Evolutionary conservation across 2,329 filamentous ascomycete species (phyloP), one percentile per base, ranked within the genome.

Genomic region (Fusarium anthophilum): DNA sequence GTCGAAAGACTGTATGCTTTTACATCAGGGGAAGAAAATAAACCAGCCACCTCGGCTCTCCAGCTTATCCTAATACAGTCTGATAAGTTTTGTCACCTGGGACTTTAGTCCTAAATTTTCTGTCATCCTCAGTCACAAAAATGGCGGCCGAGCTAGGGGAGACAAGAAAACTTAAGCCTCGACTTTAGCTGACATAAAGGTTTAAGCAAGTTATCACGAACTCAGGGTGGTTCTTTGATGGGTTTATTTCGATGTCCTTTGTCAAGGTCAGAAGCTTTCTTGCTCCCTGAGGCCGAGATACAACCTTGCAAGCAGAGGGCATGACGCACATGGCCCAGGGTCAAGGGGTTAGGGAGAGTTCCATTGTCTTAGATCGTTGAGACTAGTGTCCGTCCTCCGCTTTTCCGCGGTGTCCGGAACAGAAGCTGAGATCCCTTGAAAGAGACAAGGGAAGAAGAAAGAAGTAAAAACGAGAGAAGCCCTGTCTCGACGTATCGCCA

Each of bases 281-380:
- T 50, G 17, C 47, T 18, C 22, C 28, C 22, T n/a, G 47, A n/a
- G 67, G 71, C 71, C 67, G 51, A 74, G 62, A 69, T 54, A 53
- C 55, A 72, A 53, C 69, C 70, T 54, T 47, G 41, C 32, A 35
- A 43, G 43, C 47, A 41, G 59, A 74, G 63, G 50, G 50, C 64
- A 73, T 75, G 72, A 75, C 72, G 72, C 72, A 75, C 72, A 75
- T 75, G 63, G 70, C 57, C 53, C 43, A 70, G 70, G 58, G 55
- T 57, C 53, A 63, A 70, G 66, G 70, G 60, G 45, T 50, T 24
- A 20, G 26, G 44, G n/a, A 39, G 38, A 51, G 28, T 24, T 48
- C 30, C 39, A 48, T 44, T 72, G 68, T 63, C 57, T 59, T 58
- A 57, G 70, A 74, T 64, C 53, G 35, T 61, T 74, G 56, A 55